Evolutionary conservation across 2,329 filamentous ascomycete species (phyloP), one percentile per base, ranked within the genome.

Genomic region (Ophiosphaerella korrae): DNA sequence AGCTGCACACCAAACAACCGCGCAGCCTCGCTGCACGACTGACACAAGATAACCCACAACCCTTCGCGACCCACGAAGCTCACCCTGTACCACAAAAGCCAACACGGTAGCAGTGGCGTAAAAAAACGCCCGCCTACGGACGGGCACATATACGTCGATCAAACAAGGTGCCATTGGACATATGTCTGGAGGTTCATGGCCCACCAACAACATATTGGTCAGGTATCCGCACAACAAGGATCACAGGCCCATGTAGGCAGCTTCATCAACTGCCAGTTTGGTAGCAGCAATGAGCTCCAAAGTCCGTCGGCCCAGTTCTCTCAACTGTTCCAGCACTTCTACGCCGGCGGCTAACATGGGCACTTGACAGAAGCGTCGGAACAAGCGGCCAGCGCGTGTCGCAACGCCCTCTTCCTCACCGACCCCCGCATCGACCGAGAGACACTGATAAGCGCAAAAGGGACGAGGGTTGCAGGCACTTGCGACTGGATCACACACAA

Each of bases 111-210:
- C 26, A 29, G 26, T 11, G 11, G 26, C 26, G 26, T 6, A 29
- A 29, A 29, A 29, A 4, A 29, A 29, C 26, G 26, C 26, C 7
- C 26, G 26, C 26, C 4, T 29, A 29, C 11, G 6, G 26, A 29
- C 26, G 1, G 55, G 63, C 7, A 65, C 63, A 7, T 71, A 66
- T 52, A 55, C 67, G 49, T 71, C 68, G 70, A 59, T 72, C 23
- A 51, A 21, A 40, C 35, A 50, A 3, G 39, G 60, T 34, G 37
- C 39, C 8, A 2, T 63, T 29, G 26, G 26, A 29, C 26, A 29
- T 7, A 29, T 29, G 16, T 36, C n/a, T 36, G 7, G n/a, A 36
- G 16, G 16, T 7, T 18, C 34, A 14, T 14, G 16, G n/a, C 5
- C 34, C 16, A 36, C n/a, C 34, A 14, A n/a, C 34, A 36, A 36